Conservation (phyloP, 441 rosid species). For the Capsella rubella region DNA sequence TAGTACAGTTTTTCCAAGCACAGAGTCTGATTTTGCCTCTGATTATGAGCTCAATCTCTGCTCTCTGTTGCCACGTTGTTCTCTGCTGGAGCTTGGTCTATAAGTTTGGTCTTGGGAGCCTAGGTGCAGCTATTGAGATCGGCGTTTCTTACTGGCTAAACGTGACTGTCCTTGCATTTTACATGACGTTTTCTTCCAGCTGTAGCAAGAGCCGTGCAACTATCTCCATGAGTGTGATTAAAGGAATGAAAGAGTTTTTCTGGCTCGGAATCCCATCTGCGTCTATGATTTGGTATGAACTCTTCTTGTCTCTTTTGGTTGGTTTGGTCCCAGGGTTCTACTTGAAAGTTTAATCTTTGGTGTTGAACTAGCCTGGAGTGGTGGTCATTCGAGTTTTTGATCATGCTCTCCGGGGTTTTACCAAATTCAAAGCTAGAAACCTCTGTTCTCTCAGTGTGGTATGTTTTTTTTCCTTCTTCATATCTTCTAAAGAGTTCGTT, state of each 20-base stretch:
- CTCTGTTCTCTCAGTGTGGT: slow-evolving; percentile 78
- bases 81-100: slow-evolving; percentile 72
- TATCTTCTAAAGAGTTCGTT: background rate
- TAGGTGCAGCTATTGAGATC: slow-evolving; percentile 74
- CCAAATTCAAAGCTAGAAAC: slow-evolving; percentile 74
- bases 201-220: slow-evolving; percentile 61
- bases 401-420: slow-evolving; percentile 61
- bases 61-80: slow-evolving; percentile 59
- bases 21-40: slow-evolving; percentile 74
- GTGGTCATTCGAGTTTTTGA: slow-evolving; percentile 77
- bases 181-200: slow-evolving; percentile 61
- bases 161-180: slow-evolving; percentile 56
- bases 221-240: slow-evolving; percentile 56
- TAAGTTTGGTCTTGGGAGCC: slow-evolving; percentile 55
- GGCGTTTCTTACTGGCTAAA: slow-evolving; percentile 74
- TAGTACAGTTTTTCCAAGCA: slow-evolving; percentile 62
- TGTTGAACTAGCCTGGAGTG: slow-evolving; percentile 62
- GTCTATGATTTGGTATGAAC: slow-evolving; percentile 81
- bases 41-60: slow-evolving; percentile 57
- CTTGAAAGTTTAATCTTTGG: slow-evolving; percentile 10
- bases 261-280: slow-evolving; percentile 81
- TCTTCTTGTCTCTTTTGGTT: background rate
- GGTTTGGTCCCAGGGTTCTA: background rate
- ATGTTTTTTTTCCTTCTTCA: slow-evolving; percentile 24
- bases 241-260: slow-evolving; percentile 69